A percentile compares a stretch with the other conserved stretches of the same genome.
Evolutionary conservation across 192 early-diverging fungal species (phyloP).

Genomic region (Coemansia pectinata): DNA sequence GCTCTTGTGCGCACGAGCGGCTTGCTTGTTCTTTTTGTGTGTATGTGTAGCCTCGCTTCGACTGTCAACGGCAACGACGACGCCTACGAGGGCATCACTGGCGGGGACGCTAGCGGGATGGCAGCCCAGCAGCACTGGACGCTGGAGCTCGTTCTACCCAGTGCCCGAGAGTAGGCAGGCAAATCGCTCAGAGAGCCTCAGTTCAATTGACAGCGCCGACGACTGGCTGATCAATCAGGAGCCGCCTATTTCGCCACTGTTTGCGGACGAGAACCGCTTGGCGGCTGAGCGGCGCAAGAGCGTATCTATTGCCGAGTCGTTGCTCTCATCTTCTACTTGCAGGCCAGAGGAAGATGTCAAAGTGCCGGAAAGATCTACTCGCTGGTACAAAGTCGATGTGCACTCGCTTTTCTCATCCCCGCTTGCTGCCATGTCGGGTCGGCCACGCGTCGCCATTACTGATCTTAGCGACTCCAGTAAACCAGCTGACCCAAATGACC

Average conservation of each 20-base stretch:
- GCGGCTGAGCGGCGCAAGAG: not conserved
- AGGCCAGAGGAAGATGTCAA: not conserved
- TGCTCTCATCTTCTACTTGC: not conserved
- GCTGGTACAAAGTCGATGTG: constrained; percentile 35
- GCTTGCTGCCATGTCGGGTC: not conserved
- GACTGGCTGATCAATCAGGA: constrained; percentile 48
- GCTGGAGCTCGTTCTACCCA: not conserved
- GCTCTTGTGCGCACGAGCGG: constrained; percentile 9
- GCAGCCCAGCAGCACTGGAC: constrained; percentile 7
- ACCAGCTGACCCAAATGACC: not conserved
- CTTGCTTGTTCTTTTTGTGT: constrained; percentile 1
- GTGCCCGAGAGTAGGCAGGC: not conserved
- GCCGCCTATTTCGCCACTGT: constrained; percentile 45
- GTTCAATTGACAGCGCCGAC: not conserved
- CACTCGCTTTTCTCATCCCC: constrained; percentile 35
- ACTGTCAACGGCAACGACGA: constrained; percentile 8
- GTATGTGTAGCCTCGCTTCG: constrained; percentile 7
- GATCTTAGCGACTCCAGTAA: constrained; percentile 19
- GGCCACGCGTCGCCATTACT: constrained; percentile 20
- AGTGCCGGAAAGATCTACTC: not conserved
- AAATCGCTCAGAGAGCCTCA: constrained; percentile 11
- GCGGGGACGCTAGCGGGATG: constrained; percentile 20
- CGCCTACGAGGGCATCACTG: constrained; percentile 26
- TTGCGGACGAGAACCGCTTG: constrained; percentile 24
- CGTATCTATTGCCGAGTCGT: not conserved